Evolutionary conservation across 2,329 filamentous ascomycete genomes (phyloP), one percentile per base, ranked within the genome.

Genomic region (Fusarium sp.): DNA sequence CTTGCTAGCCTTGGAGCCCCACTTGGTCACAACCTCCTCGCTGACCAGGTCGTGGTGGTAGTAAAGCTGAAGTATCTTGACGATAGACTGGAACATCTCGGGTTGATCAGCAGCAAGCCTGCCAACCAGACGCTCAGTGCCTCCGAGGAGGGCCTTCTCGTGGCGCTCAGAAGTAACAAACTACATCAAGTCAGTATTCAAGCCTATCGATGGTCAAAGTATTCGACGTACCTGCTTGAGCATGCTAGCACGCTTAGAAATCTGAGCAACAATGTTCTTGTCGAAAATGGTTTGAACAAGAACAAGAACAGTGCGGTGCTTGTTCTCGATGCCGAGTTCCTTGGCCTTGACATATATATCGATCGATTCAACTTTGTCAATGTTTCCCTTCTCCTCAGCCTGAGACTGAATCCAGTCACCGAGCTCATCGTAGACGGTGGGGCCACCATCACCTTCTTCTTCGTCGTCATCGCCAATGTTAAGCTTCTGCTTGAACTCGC

Each of bases 321-420:
- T 99, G 83, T 83, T 82, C 84, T 98, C 95, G 72, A 99, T 96
- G 75, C 95, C 95, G 60, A 98, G 87, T 76, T 98, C 96, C 85
- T 97, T 96, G 72, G 95, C 95, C 88, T 99, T 98, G 83, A 97
- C 85, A 83, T 97, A 98, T 80, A 99, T 93, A 42, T 95, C 91
- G 73, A 98, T 88, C 77, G 97, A 95, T 78, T 94, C 91, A 72
- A 99, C 88, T 64, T 94, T 90, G 83, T 90, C 87, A 75, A 97
- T 86, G 75, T 90, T 86, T 68, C 92, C 92, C 82, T 92, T 90
- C 71, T 89, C 88, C 63, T 89, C 86, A 62, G 91, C 90, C 78
- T 95, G 87, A 64, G 86, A 86, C 77, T 93, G 88, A 77, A 99
- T 93, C 96, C 96, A 99, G 83, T 91, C 93, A 79, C 95, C 96